A percentile compares a stretch with the other conserved stretches of the same genome.
Conservation (phyloP, 1,284 basidiomycete species). For the Heterobasidion parviporum region DNA sequence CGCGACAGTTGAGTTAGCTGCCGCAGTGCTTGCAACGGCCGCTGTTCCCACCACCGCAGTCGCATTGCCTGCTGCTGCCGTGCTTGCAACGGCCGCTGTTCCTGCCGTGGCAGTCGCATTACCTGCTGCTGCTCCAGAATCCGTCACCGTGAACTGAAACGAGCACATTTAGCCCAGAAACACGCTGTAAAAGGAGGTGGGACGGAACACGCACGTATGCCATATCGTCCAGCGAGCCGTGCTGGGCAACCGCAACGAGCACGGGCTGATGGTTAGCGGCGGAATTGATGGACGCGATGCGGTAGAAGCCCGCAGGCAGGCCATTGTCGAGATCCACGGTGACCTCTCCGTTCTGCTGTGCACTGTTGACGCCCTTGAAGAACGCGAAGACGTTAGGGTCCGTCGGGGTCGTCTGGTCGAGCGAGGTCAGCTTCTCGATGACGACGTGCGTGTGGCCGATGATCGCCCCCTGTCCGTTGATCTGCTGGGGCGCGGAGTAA, state of each 20-base stretch:
- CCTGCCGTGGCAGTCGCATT: background rate
- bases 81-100: background rate
- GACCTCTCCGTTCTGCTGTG: slow-evolving; percentile 36
- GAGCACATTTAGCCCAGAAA: background rate
- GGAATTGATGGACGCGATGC: slow-evolving; percentile 44
- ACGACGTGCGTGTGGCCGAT: slow-evolving; percentile 55
- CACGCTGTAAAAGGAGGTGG: background rate
- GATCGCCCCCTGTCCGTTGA: slow-evolving; percentile 30
- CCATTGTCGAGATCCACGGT: slow-evolving; percentile 39
- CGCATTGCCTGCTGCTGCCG: background rate
- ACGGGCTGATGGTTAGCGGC: slow-evolving; percentile 43
- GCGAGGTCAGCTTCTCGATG: slow-evolving; percentile 36
- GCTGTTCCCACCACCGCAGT: background rate
- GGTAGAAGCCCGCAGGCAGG: slow-evolving; percentile 47
- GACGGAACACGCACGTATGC: slow-evolving; percentile 30
- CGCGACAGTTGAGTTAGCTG: background rate
- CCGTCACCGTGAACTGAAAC: slow-evolving; percentile 11
- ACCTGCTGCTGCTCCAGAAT: background rate
- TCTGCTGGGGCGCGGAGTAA: slow-evolving; percentile 40
- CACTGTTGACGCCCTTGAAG: slow-evolving; percentile 53
- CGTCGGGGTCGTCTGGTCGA: slow-evolving; percentile 34
- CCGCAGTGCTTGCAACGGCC: background rate
- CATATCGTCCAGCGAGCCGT: slow-evolving; percentile 42
- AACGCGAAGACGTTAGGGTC: slow-evolving; percentile 47
- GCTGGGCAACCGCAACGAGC: slow-evolving; percentile 43